These are phyloP conservation scores for Botrytis byssoidea DNA, from an alignment of 2,329 filamentous ascomycete genomes.

Conservation along the genomic window DNA sequence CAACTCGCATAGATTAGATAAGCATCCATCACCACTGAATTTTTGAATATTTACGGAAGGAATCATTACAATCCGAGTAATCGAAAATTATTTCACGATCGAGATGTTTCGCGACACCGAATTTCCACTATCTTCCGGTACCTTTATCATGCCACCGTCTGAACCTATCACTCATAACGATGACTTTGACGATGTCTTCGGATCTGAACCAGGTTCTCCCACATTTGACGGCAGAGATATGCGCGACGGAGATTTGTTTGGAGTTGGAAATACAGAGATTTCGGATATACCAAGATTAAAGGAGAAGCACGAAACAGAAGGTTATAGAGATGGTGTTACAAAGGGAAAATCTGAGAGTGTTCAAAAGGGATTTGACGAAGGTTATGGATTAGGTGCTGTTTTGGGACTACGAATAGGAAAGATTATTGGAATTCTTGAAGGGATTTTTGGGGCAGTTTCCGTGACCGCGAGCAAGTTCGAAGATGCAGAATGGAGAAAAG, in stretches of 20 bases:
- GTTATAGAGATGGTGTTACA: constrained; percentile 86
- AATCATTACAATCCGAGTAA: neutral
- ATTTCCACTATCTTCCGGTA: constrained; percentile 1
- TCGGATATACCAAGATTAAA: constrained; percentile 38
- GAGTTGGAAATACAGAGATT: constrained; percentile 30
- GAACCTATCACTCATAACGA: constrained; percentile 27
- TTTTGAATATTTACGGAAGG: neutral
- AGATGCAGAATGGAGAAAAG: constrained; percentile 21
- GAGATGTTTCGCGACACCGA: constrained; percentile 17
- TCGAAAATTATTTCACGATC: neutral
- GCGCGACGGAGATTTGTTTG: neutral
- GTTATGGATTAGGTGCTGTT: constrained; percentile 79
- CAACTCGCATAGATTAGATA: constrained; percentile 6
- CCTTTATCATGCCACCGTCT: neutral
- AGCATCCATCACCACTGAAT: neutral
- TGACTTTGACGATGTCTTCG: constrained; percentile 39
- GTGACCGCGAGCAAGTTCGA: constrained; percentile 30
- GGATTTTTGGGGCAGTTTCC: constrained; percentile 52
- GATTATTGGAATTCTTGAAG: constrained; percentile 75
- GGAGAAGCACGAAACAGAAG: constrained; percentile 58
- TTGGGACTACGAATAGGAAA: constrained; percentile 73
- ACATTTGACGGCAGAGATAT: constrained; percentile 7
- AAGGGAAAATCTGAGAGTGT: constrained; percentile 72
- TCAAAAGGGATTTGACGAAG: constrained; percentile 88
- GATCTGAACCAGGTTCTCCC: constrained; percentile 37